phyloP scores from a whole-genome alignment of 2,329 filamentous ascomycete species.

The Sarocladium oryzae region DNA sequence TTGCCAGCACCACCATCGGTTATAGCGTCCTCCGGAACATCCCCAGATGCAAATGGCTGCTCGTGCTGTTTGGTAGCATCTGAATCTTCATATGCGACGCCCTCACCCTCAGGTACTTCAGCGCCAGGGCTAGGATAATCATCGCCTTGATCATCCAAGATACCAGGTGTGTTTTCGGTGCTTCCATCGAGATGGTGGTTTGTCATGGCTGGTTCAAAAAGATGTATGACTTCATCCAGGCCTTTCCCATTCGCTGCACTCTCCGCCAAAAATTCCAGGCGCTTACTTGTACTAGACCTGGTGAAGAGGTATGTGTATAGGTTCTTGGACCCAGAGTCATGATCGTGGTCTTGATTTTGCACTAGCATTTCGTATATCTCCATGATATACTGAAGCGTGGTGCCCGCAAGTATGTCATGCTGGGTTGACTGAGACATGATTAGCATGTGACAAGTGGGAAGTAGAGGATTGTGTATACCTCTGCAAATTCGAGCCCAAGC shows the following conservation, averaged over 20 bases:
- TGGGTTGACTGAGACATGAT: constrained; percentile 27
- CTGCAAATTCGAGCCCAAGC: constrained; percentile 45
- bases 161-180: constrained; percentile 10
- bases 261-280: constrained; percentile 33
- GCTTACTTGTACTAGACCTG: constrained; percentile 30
- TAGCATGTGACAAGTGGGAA: constrained; percentile 14
- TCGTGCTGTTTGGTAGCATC: neutral
- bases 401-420: constrained; percentile 25
- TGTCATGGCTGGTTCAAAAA: constrained; percentile 25
- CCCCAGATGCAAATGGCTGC: too few relatives aligned
- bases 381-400: constrained; percentile 35
- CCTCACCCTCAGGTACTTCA: neutral
- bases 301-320: constrained; percentile 38
- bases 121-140: constrained; percentile 8
- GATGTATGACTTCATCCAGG: constrained; percentile 33
- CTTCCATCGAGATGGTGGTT: constrained; percentile 20
- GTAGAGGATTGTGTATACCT: constrained; percentile 28
- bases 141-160: constrained; percentile 5
- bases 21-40: too few relatives aligned
- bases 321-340: constrained; percentile 19
- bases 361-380: constrained; percentile 36
- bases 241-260: constrained; percentile 35
- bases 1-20: too few relatives aligned
- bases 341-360: constrained; percentile 36
- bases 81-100: neutral